Evolutionary conservation across 2,329 filamentous ascomycete genomes (phyloP), one percentile per base, ranked within the genome.

Genomic region (Dactylellina parvicollis): DNA sequence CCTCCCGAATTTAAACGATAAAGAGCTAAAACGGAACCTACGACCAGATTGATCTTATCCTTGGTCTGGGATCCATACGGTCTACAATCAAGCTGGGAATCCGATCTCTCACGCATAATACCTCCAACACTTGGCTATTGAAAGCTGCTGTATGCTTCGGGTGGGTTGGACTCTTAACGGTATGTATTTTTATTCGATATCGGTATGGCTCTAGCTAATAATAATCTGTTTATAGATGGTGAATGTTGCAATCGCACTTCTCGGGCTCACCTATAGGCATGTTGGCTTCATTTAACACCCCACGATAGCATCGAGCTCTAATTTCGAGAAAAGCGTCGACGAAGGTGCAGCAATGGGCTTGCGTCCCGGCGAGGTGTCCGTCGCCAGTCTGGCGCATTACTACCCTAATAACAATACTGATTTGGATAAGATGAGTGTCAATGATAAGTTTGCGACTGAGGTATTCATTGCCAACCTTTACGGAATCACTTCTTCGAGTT

Each of bases 391-490:
- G 14, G 24, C 44, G 18, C 54, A 46, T 18, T 57, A 26, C 54
- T 57, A 44, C 24, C 38, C 54, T 5, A 57, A 57, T 34, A 57
- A 57, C 18, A 22, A 46, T 18, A 57, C 54, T 22, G 30, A 32
- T n/a, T 32, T 44, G 2, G 54, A 42, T 3, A n/a, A 20, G 2
- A 20, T 30, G 3, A 46, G 5, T 12, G 24, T 14, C n/a, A 16
- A 28, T 12, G 54, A 20, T 26, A 18, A 46, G 8, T 24, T 44
- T 8, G 26, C 30, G 22, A 57, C 54, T 9, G 54, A 57, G 20
- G 24, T 18, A 18, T 57, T 57, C 38, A 57, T 57, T 32, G 54
- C 54, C 26, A 61, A 61, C 24, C 56, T 61, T 9, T 61, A 61
- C 44, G 56, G 56, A 36, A 49, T 61, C 8, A 28, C 56, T 28